Base-by-base conservation (phyloP, 768 basidiomycete species). In the Leucocoprinus sp. region DNA sequence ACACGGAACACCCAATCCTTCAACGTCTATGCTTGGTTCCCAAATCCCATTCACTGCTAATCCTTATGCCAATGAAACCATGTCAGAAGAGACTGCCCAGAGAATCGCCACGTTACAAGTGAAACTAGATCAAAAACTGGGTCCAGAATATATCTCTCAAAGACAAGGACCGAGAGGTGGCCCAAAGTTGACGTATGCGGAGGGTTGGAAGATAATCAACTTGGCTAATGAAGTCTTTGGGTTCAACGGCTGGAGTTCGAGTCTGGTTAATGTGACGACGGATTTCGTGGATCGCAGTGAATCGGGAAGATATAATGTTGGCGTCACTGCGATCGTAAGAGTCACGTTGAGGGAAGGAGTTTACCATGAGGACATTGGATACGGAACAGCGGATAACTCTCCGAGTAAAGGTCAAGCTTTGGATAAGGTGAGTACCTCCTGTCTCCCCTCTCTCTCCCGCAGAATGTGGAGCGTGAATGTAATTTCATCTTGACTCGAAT, bases 191-290 rank as follows among this genome's bases (percentile, higher is more conserved):
- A 93, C 85, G 12, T 97, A 99, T 58, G 84, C 86, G 1, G 95
- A 98, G 60, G 96, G 95, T 0, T 98, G 95, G 95, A 93, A 91
- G 66, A 83, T 93, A 28, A 96, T 99, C 63, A 95, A 93, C 57
- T 74, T 99, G 18, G 96, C 95, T 2, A 99, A 99, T 60, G 95
- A 99, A 52, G 87, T 98, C 34, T 98, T 99, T 64, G 95, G 95
- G 1, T 97, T 92, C 70, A 91, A 98, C 52, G 96, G 93, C 19
- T 93, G 92, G 93, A 87, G 84, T 50, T 86, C 89, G 1, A 84
- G 63, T 38, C 70, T 95, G 37, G 75, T 87, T 50, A 86, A 59
- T 44, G 63, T 96, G 26, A 76, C 78, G 6, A 86, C 81, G 2
- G 87, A 89, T 56, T 88, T 85, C 60, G 62, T 84, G 47, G 95